phyloP scores from a whole-genome alignment of 2,329 filamentous ascomycete species.

The Cucurbitaria berberidis region DNA sequence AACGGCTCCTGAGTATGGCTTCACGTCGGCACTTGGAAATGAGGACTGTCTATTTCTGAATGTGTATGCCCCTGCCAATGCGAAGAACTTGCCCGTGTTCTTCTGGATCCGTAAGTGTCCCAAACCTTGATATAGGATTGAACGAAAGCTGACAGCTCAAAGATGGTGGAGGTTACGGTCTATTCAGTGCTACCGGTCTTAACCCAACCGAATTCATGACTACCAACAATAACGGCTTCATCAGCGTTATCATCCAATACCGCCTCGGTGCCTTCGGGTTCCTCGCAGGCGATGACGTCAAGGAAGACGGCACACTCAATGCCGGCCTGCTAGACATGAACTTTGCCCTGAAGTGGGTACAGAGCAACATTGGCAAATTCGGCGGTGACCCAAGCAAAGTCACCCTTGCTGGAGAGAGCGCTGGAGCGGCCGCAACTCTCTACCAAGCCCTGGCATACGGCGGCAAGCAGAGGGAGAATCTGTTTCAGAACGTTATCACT shows the following conservation, averaged over 20 bases:
- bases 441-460: constrained; percentile 52
- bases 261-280: constrained; percentile 69
- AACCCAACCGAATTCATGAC: constrained; percentile 41
- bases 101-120: constrained; percentile 56
- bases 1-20: constrained; percentile 38
- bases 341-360: constrained; percentile 66
- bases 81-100: constrained; percentile 61
- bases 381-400: constrained; percentile 65
- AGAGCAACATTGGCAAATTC: constrained; percentile 59
- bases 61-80: constrained; percentile 47
- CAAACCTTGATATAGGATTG: constrained; percentile 36
- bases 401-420: constrained; percentile 66
- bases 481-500: constrained; percentile 45
- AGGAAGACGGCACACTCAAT: constrained; percentile 64
- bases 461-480: constrained; percentile 36
- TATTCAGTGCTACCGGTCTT: constrained; percentile 38
- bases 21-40: constrained; percentile 37
- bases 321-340: constrained; percentile 69
- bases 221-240: constrained; percentile 55
- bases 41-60: constrained; percentile 54
- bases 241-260: constrained; percentile 69
- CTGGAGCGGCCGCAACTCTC: constrained; percentile 64
- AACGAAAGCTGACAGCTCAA: constrained; percentile 28
- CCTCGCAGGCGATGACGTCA: constrained; percentile 63
- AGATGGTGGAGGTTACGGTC: constrained; percentile 51